Base-by-base conservation (phyloP, 495 filamentous ascomycete genomes). In the Neurospora discreta region DNA sequence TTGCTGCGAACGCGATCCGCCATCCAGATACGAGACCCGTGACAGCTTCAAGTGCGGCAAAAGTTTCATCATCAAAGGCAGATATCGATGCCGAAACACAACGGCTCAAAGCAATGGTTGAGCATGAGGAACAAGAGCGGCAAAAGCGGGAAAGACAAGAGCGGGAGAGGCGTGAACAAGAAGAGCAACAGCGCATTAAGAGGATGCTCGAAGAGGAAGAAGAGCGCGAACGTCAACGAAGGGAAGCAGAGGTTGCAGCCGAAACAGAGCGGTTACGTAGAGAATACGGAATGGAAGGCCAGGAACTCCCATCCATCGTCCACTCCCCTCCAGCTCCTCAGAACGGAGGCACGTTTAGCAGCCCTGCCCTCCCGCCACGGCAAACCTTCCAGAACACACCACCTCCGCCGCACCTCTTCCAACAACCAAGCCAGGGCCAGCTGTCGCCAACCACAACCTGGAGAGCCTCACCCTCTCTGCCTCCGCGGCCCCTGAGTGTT, bases 191-290 rank as follows among this genome's bases (percentile, higher is more conserved):
- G 72, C 89, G 89, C 68, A 90, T 91, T 65, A 89, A 90, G 80
- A 89, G 87, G 77, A 91, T 94, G 84, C 85, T 96, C 3, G 91
- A 92, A 46, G 88, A 90, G 6, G 93, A 97, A 80, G 90, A 92
- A 39, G 23, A 60, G 11, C 87, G 88, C 42, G 89, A 90, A 39
- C 86, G 85, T 0, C 84, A 84, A n/a, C 82, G 84, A 38, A 87
- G 87, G 38, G 87, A 97, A 70, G 88, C 86, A 3, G 93, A 93
- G 74, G 83, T 98, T 16, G 90, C 92, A 30, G 88, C 89, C 71
- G 95, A 98, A 80, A 98, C 95, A 0, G 91, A 94, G 76, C 85
- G 94, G 3, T 80, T 99, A 11, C 86, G 89, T 60, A 87, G 87
- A 74, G 74, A 91, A 70, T 97, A 94, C 77, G 93, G 92, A 42